Evolutionary conservation across 192 early-diverging fungal species (phyloP).

Genomic region (Coemansia sp.): DNA sequence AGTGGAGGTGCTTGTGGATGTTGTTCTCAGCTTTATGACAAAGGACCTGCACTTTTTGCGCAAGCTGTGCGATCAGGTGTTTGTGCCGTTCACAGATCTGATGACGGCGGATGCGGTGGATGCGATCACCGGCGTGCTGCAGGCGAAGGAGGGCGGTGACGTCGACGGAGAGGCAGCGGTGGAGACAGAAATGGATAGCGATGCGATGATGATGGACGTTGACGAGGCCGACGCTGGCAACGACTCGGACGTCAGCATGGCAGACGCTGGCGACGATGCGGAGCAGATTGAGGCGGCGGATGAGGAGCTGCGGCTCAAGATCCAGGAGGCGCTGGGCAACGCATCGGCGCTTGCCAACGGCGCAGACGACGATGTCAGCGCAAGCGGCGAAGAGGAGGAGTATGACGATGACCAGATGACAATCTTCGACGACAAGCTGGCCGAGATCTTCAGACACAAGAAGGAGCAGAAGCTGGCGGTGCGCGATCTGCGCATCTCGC

Average conservation of each 20-base stretch:
- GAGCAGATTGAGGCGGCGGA: conserved; percentile 60
- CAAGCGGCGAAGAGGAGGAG: conserved; percentile 59
- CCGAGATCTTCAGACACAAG: conserved; percentile 87
- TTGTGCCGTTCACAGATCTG: conserved; percentile 76
- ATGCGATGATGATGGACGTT: conserved; percentile 41
- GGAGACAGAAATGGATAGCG: conserved; percentile 51
- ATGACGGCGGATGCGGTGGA: conserved; percentile 78
- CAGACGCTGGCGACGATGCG: conserved; percentile 50
- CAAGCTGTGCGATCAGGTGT: conserved; percentile 77
- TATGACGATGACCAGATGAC: conserved; percentile 86
- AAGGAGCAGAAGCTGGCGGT: conserved; percentile 78
- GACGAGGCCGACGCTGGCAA: conserved; percentile 57
- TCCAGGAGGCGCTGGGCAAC: conserved; percentile 66
- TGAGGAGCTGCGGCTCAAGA: conserved; percentile 74
- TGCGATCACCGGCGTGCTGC: conserved; percentile 71
- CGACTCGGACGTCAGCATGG: conserved; percentile 56
- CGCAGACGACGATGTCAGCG: conserved; percentile 55
- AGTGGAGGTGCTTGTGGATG: conserved; percentile 93
- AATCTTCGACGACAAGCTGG: conserved; percentile 88
- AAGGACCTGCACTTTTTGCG: conserved; percentile 77
- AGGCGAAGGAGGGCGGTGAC: conserved; percentile 60
- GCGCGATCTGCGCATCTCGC: conserved; percentile 78
- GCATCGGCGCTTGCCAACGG: conserved; percentile 7
- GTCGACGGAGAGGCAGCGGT: conserved; percentile 59
- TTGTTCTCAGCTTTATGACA: conserved; percentile 84